Conservation (phyloP, 768 basidiomycete genomes). For the Tulasnella calospora region DNA sequence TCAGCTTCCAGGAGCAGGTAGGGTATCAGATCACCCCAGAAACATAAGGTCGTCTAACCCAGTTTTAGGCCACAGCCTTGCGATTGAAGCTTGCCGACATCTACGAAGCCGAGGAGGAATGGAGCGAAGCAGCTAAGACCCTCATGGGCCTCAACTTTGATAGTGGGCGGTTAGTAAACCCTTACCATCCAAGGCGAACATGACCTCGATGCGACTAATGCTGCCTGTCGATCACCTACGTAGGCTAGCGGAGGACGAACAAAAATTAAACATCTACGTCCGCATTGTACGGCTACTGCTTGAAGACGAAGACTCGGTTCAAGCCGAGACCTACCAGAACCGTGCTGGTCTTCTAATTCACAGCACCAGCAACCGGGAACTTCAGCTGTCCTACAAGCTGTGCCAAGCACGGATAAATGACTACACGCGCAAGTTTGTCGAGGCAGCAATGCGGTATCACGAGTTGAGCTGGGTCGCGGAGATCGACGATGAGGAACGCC, state of each 20-base stretch:
- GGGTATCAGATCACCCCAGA: slow-evolving; percentile 30
- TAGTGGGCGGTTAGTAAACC: slow-evolving; percentile 62
- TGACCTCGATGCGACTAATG: background rate
- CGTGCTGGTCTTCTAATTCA: slow-evolving; percentile 88
- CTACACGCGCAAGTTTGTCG: slow-evolving; percentile 84
- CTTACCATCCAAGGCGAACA: background rate
- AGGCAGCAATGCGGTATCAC: slow-evolving; percentile 90
- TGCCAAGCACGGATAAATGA: slow-evolving; percentile 94
- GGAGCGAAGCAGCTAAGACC: slow-evolving; percentile 86
- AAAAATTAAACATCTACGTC: slow-evolving; percentile 85
- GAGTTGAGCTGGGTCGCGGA: slow-evolving; percentile 87
- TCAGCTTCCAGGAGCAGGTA: slow-evolving; percentile 95
- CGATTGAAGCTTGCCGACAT: slow-evolving; percentile 88
- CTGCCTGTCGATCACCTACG: background rate
- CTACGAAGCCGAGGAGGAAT: slow-evolving; percentile 84
- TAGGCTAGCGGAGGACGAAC: slow-evolving; percentile 53
- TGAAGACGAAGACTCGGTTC: slow-evolving; percentile 94
- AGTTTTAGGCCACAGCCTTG: slow-evolving; percentile 65
- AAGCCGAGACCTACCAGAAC: slow-evolving; percentile 98
- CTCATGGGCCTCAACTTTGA: slow-evolving; percentile 91
- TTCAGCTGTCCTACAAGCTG: slow-evolving; percentile 78
- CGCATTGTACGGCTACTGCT: slow-evolving; percentile 90
- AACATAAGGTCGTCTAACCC: background rate
- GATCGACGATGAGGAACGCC: slow-evolving; percentile 90
- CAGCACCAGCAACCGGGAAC: slow-evolving; percentile 70